phyloP scores from a whole-genome alignment of 163 green algal genomes.

The Coccomyxa subellipsoidea region DNA sequence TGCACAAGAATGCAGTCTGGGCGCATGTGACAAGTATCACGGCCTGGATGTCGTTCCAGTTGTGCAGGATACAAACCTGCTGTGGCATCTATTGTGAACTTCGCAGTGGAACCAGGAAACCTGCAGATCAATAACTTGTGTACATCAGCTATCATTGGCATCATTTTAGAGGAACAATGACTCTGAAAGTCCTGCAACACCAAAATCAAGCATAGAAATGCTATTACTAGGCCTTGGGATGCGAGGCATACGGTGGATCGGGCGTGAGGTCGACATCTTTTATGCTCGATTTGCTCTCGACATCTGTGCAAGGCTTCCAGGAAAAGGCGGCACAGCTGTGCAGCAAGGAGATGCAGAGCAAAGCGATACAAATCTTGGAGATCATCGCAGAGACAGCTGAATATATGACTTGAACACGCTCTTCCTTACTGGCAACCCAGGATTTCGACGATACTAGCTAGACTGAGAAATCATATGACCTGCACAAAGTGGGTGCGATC shows the following conservation, averaged over 20 bases:
- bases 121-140: not conserved
- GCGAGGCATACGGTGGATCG: slow-evolving; percentile 12
- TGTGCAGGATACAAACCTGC: not conserved
- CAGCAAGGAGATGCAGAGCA: not conserved
- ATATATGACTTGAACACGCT: not conserved
- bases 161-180: not conserved
- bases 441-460: too few species aligned
- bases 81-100: slow-evolving; percentile 19
- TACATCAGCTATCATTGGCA: not conserved
- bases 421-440: not conserved
- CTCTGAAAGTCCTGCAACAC: not conserved
- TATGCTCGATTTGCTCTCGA: slow-evolving; percentile 14
- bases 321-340: slow-evolving; percentile 12
- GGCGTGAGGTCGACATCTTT: slow-evolving; percentile 20
- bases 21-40: too few species aligned
- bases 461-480: too few species aligned
- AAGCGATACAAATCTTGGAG: not conserved
- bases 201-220: not conserved
- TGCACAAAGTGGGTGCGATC: too few species aligned
- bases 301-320: slow-evolving; percentile 25
- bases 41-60: too few species aligned
- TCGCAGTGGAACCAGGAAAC: slow-evolving; percentile 21
- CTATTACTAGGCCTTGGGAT: not conserved
- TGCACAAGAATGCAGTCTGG: too few species aligned
- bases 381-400: not conserved